Evolutionary conservation across 2,329 filamentous ascomycete species (phyloP).

Genomic region (Aspergillus puulaauensis): DNA sequence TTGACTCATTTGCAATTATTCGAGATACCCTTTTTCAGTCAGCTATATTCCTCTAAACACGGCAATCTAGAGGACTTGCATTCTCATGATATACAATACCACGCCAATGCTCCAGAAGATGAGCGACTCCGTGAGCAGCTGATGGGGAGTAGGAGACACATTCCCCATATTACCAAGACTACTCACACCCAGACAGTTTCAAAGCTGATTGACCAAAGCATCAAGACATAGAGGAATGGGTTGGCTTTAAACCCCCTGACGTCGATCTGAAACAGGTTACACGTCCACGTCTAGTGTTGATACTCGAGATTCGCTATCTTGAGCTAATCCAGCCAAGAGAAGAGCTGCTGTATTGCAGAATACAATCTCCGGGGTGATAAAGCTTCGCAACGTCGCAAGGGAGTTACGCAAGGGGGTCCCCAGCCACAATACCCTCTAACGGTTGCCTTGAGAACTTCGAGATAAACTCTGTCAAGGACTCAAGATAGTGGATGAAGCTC

Average conservation of each 20-base stretch:
- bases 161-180: constrained; percentile 19
- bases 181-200: not conserved
- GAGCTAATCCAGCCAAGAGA: not conserved
- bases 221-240: not conserved
- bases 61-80: not conserved
- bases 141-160: constrained; percentile 8
- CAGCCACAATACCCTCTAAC: not conserved
- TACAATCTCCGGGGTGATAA: not conserved
- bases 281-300: not conserved
- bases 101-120: constrained; percentile 28
- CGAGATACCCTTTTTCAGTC: constrained; percentile 22
- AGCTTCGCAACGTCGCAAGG: not conserved
- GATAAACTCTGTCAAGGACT: not conserved
- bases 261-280: not conserved
- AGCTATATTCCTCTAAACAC: not conserved
- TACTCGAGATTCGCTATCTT: not conserved
- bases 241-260: not conserved
- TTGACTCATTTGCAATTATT: constrained; percentile 27
- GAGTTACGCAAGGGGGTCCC: not conserved
- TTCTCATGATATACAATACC: not conserved
- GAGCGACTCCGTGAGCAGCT: constrained; percentile 23
- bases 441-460: not conserved
- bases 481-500: not conserved
- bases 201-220: too few species aligned
- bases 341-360: not conserved